Evolutionary conservation across 2,329 filamentous ascomycete genomes (phyloP).

Genomic region (Xylariaceae sp.): DNA sequence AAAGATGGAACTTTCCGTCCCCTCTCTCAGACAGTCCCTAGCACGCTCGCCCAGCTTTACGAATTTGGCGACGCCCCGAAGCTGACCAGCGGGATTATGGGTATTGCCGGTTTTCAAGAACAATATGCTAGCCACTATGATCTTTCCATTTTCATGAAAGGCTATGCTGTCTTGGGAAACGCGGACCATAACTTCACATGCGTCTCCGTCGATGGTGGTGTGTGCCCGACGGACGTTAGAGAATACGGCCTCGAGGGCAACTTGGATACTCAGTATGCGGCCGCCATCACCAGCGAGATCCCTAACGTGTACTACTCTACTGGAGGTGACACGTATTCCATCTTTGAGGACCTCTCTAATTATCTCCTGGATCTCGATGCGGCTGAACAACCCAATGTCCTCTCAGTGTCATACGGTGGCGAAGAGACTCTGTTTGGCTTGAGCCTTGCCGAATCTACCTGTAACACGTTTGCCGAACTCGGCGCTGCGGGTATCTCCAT

Average conservation of each 20-base stretch:
- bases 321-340: neutral
- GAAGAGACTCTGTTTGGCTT: conserved; percentile 1
- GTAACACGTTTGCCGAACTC: conserved; percentile 12
- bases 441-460: conserved; percentile 1
- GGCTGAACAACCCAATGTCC: conserved; percentile 1
- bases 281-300: conserved; percentile 11
- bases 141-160: conserved; percentile 8
- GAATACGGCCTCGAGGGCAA: conserved; percentile 12
- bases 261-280: conserved; percentile 17
- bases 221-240: conserved; percentile 1
- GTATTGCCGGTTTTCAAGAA: conserved; percentile 11
- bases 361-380: conserved; percentile 12
- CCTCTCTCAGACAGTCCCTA: conserved; percentile 1
- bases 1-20: neutral
- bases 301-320: conserved; percentile 12
- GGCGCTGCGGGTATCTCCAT: conserved; percentile 14
- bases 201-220: no score
- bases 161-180: conserved; percentile 3
- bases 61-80: neutral
- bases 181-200: no score
- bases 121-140: conserved; percentile 7
- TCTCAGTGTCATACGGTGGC: conserved; percentile 19
- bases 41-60: conserved; percentile 1
- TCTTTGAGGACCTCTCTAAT: conserved; percentile 11
- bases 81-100: conserved; percentile 15